Percentiles rank a stretch among this genome's conserved stretches.
Conservation (phyloP, 805 yeast species). For the Ogataea chonburiensis region DNA sequence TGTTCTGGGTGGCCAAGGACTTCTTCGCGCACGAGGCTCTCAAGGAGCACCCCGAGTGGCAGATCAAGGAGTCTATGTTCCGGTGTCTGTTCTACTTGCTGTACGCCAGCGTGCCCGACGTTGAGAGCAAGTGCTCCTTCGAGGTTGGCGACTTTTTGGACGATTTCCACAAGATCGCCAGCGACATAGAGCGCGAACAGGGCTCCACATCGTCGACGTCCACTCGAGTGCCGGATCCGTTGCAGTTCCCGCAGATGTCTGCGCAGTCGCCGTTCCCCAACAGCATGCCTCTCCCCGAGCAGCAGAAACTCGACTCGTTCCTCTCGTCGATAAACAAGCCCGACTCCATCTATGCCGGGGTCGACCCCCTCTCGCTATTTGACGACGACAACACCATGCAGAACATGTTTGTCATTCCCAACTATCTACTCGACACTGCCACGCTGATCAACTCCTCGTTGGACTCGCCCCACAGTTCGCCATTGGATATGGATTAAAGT, state of each 20-base stretch:
- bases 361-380: too few relatives aligned
- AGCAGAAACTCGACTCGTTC: neutral
- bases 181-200: neutral
- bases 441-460: conserved; percentile 1
- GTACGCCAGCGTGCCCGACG: conserved; percentile 18
- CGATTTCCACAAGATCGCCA: conserved; percentile 11
- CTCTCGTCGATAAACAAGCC: neutral
- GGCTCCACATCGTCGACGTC: too few relatives aligned
- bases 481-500: conserved; percentile 4
- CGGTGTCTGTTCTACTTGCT: conserved; percentile 27
- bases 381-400: too few relatives aligned
- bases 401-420: conserved; percentile 34
- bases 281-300: too few relatives aligned
- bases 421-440: conserved; percentile 29
- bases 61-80: conserved; percentile 19
- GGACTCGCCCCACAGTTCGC: conserved; percentile 5
- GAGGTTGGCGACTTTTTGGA: conserved; percentile 25
- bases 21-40: conserved; percentile 16
- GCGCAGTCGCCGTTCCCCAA: too few relatives aligned
- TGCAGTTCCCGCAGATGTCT: too few relatives aligned
- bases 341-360: too few relatives aligned
- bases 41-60: conserved; percentile 14
- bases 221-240: too few relatives aligned
- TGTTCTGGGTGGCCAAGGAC: conserved; percentile 20
- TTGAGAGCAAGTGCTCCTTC: conserved; percentile 15